Evolutionary conservation across 306 rosid species (phyloP).

Genomic region (Vigna trinervia): DNA sequence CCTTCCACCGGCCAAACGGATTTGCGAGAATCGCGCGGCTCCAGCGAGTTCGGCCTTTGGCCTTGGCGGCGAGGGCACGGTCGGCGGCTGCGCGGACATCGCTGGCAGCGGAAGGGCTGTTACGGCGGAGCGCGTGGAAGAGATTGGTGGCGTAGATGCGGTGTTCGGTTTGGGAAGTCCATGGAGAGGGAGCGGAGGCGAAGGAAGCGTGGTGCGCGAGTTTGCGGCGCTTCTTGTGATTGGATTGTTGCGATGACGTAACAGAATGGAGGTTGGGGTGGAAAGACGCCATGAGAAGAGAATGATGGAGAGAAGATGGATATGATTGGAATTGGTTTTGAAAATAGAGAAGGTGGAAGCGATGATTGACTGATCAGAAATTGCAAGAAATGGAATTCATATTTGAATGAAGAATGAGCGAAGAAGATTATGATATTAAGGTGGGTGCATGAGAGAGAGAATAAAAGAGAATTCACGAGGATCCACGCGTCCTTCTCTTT

Average conservation of each 20-base stretch:
- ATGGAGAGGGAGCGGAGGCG: conserved; percentile 46
- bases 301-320: not conserved
- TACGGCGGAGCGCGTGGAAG: conserved; percentile 53
- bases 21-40: conserved; percentile 73
- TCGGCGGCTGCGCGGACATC: conserved; percentile 60
- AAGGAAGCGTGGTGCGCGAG: not conserved
- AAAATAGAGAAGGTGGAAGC: not conserved
- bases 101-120: conserved; percentile 1
- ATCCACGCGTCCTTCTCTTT: conserved; percentile 51
- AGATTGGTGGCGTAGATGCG: conserved; percentile 72
- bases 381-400: too few species aligned
- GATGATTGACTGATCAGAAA: not conserved
- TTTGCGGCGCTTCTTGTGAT: conserved; percentile 55
- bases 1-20: conserved; percentile 53
- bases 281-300: conserved; percentile 45
- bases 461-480: conserved; percentile 51
- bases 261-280: conserved; percentile 36
- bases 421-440: not conserved
- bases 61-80: conserved; percentile 70
- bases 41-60: conserved; percentile 76
- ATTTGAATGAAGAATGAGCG: not conserved
- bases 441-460: not conserved
- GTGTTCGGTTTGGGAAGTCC: conserved; percentile 69
- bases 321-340: not conserved
- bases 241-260: conserved; percentile 40